Conservation (phyloP, 2,329 filamentous ascomycete species). For the Alternaria postmessia region DNA sequence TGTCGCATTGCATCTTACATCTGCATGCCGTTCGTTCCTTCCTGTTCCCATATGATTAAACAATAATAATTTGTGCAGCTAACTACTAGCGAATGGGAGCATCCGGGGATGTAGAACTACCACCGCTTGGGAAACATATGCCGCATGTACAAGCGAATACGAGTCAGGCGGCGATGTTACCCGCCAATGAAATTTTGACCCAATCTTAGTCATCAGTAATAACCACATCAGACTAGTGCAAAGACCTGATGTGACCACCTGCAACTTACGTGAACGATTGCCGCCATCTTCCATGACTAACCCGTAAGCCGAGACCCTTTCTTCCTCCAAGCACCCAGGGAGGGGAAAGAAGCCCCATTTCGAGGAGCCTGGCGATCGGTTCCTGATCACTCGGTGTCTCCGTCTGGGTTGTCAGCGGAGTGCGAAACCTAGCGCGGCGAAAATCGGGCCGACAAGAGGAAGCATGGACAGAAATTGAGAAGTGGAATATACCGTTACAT, state of each 20-base stretch:
- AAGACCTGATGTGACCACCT: background rate
- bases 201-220: background rate
- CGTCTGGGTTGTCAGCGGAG: constrained; percentile 9
- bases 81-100: background rate
- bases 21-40: background rate
- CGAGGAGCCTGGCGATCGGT: constrained; percentile 9
- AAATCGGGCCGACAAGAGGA: constrained; percentile 15
- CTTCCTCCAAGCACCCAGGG: background rate
- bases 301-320: constrained; percentile 4
- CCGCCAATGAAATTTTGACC: background rate
- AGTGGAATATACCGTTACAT: constrained; percentile 10
- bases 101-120: constrained; percentile 3
- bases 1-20: background rate
- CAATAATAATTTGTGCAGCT: background rate
- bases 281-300: background rate
- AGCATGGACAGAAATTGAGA: constrained; percentile 8
- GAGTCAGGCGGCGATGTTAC: background rate
- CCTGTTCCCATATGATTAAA: background rate
- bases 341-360: constrained; percentile 7
- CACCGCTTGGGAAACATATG: background rate
- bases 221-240: background rate
- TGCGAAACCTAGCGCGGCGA: constrained; percentile 18
- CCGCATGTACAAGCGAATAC: constrained; percentile 3
- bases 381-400: constrained; percentile 9
- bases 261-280: background rate